Percentiles rank a stretch among this genome's conserved stretches.
phyloP scores from a whole-genome alignment of 1,284 basidiomycete genomes.

The Fomitopsis betulina region DNA sequence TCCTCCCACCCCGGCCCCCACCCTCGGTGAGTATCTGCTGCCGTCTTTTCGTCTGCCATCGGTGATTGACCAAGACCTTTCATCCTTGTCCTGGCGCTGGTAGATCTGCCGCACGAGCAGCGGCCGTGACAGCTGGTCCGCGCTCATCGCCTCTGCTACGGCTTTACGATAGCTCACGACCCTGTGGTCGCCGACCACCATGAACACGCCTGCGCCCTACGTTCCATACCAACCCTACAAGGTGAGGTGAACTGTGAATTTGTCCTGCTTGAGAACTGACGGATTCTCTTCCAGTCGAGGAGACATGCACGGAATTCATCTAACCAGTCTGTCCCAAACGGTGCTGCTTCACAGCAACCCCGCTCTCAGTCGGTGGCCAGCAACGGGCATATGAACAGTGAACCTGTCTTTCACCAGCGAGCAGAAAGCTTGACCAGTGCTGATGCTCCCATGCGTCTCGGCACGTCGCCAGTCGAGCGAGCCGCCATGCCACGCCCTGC shows the following conservation, averaged over 20 bases:
- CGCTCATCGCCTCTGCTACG: background rate
- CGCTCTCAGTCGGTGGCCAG: conserved; percentile 6
- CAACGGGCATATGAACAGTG: conserved; percentile 20
- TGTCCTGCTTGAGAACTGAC: conserved; percentile 4
- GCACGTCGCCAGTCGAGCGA: conserved; percentile 11
- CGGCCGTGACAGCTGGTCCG: background rate
- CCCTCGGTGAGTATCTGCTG: background rate
- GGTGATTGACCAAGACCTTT: background rate
- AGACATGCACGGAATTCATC: conserved; percentile 60
- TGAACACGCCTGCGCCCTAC: conserved; percentile 24
- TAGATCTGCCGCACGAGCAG: background rate
- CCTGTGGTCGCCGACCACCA: conserved; percentile 6
- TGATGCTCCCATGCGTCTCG: conserved; percentile 15
- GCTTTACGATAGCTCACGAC: conserved; percentile 1
- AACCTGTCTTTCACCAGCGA: conserved; percentile 14
- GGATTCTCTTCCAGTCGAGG: conserved; percentile 48
- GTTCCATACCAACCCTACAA: conserved; percentile 75
- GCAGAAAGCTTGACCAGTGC: conserved; percentile 6
- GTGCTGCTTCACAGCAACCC: conserved; percentile 7
- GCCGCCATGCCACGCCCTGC: conserved; percentile 12
- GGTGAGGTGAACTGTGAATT: conserved; percentile 32
- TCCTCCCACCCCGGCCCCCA: background rate
- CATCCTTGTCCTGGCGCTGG: background rate
- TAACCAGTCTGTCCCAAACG: conserved; percentile 20
- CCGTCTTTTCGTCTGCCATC: background rate